These are phyloP conservation scores for Rhizomucor pusillus DNA, from an alignment of 371 early-diverging fungal genomes.

Conservation along the genomic window DNA sequence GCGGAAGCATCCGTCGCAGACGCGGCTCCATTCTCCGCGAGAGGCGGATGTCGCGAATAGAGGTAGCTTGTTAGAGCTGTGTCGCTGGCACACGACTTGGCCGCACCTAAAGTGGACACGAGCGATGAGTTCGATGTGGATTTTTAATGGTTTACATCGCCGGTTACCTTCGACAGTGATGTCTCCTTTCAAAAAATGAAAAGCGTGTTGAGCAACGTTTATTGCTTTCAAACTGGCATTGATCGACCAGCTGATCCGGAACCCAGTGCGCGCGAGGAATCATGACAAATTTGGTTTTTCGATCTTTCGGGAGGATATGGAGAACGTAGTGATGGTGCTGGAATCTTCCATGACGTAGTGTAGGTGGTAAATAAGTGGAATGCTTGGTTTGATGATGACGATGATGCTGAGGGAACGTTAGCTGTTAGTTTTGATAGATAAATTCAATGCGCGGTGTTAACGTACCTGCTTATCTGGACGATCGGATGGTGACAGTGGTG, in stretches of 20 bases:
- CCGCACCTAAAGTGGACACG: slow-evolving; percentile 26
- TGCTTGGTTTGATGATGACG: too few relatives aligned
- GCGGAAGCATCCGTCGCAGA: slow-evolving; percentile 40
- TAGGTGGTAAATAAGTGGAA: slow-evolving; percentile 7
- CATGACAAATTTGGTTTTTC: slow-evolving; percentile 23
- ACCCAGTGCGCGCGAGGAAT: slow-evolving; percentile 35
- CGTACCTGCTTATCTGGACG: too few relatives aligned
- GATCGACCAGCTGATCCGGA: slow-evolving; percentile 29
- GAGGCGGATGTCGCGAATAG: slow-evolving; percentile 22
- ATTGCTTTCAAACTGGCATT: slow-evolving; percentile 30
- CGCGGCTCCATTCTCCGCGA: slow-evolving; percentile 32
- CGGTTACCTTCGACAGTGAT: slow-evolving; percentile 39
- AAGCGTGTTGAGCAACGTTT: slow-evolving; percentile 16
- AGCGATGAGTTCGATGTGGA: too few relatives aligned
- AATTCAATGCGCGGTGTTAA: too few relatives aligned
- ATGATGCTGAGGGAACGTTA: too few relatives aligned
- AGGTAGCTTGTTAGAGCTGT: slow-evolving; percentile 38
- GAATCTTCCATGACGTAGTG: slow-evolving; percentile 19
- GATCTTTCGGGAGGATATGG: slow-evolving; percentile 24
- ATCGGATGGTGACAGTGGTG: background rate
- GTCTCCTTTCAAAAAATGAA: slow-evolving; percentile 33
- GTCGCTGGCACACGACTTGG: slow-evolving; percentile 34
- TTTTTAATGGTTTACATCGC: background rate
- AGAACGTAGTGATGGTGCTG: slow-evolving; percentile 35
- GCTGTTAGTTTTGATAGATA: too few relatives aligned